These are phyloP conservation scores for Colletotrichum sp. DNA, from an alignment of 2,329 filamentous ascomycete genomes.

Conservation along the genomic window DNA sequence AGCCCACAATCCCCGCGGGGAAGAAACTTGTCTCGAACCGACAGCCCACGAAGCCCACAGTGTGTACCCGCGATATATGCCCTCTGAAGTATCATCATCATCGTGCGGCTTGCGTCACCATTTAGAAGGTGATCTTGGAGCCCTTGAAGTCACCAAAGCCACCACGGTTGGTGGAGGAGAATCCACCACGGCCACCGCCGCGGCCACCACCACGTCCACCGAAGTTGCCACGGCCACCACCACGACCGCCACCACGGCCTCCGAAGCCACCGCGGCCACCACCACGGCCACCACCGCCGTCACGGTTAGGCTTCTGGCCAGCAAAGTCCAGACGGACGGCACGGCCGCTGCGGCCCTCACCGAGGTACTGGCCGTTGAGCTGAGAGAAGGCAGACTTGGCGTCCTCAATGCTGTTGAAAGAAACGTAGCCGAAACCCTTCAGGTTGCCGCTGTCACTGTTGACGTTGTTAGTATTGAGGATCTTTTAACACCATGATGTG, in stretches of 20 bases:
- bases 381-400: conserved; percentile 76
- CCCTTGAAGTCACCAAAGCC: conserved; percentile 60
- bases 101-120: conserved; percentile 34
- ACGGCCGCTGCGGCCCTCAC: conserved; percentile 72
- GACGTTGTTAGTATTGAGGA: conserved; percentile 26
- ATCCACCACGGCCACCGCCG: conserved; percentile 58
- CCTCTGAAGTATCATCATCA: conserved; percentile 42
- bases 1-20: conserved; percentile 52
- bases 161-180: conserved; percentile 47
- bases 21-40: conserved; percentile 50
- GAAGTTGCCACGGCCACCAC: conserved; percentile 49
- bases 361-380: conserved; percentile 70
- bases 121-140: conserved; percentile 77
- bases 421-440: conserved; percentile 94
- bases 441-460: conserved; percentile 76
- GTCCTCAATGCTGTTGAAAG: conserved; percentile 82
- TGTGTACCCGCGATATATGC: conserved; percentile 46
- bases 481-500: neutral
- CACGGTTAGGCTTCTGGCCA: conserved; percentile 64
- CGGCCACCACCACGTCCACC: conserved; percentile 57
- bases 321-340: conserved; percentile 85
- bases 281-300: conserved; percentile 54
- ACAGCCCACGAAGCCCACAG: conserved; percentile 63
- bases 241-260: conserved; percentile 55
- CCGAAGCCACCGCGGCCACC: conserved; percentile 57